Evolutionary conservation across 768 basidiomycete genomes (phyloP), one percentile per base, ranked within the genome.

Genomic region (Crucibulum laeve): DNA sequence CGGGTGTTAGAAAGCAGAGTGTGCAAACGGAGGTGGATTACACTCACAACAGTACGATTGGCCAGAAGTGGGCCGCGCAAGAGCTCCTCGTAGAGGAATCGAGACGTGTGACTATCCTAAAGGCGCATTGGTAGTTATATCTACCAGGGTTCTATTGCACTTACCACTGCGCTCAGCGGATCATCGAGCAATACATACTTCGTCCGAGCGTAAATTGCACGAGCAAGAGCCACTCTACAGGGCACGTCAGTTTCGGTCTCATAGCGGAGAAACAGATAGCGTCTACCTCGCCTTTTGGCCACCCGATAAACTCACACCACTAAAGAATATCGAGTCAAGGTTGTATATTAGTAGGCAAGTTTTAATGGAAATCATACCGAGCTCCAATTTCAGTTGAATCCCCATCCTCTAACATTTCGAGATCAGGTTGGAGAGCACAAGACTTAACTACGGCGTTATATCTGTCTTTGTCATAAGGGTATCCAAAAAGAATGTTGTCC

Each of bases 341-440:
- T 30, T 30, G 10, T 10, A 30, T 30, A 30, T 30, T n/a, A 30
- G 28, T 8, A 30, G 28, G 28, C 8, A 10, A 30, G 28, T 10
- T 30, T 10, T n/a, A 10, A n/a, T 30, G 28, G n/a, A n/a, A 30
- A 30, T n/a, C 28, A n/a, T 13, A 55, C 69, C 10, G 38, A 77
- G 80, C 83, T 11, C 91, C 91, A 50, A 94, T 88, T 63, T 91
- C 86, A 1, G 90, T 92, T 43, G 63, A 67, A 56, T 91, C 92
- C 0, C 95, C 95, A 53, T 93, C 84, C 44, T 94, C 89, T 1
- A 97, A 61, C 7, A 92, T 76, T 4, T 86, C 79, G 44, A 98
- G 62, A 67, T 98, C 95, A 0, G 86, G 80, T 21, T 59, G 66
- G 40, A 98, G 62, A 1, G 91, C 92, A 56, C 94, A 97, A 13